A percentile compares a stretch with the other conserved stretches of the same genome.
These are phyloP conservation scores for Ottelia alismoides DNA, from an alignment of 106 monocot genomes.

Conservation along the genomic window DNA sequence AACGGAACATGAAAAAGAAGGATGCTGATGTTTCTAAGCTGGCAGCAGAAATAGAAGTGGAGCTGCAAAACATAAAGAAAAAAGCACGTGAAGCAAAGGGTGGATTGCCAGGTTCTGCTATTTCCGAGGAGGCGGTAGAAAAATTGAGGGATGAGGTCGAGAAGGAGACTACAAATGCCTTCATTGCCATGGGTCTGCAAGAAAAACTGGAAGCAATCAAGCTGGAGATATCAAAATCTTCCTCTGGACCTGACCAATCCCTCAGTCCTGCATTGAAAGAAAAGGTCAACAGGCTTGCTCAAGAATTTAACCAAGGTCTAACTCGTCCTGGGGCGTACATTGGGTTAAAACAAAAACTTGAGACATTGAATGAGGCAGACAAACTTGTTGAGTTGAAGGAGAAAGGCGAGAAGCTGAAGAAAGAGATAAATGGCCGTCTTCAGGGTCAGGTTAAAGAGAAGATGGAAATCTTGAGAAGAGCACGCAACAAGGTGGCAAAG, in stretches of 20 bases:
- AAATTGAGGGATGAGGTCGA: conserved; percentile 41
- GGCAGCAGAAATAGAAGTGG: conserved; percentile 38
- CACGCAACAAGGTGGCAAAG: conserved; percentile 27
- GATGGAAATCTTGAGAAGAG: conserved; percentile 35
- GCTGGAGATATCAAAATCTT: conserved; percentile 47
- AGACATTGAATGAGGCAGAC: conserved; percentile 35
- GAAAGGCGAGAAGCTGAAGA: conserved; percentile 55
- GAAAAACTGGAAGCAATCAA: conserved; percentile 55
- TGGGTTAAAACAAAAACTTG: conserved; percentile 51
- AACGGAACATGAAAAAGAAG: conserved; percentile 65
- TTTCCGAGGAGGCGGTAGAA: conserved; percentile 37
- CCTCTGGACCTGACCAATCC: conserved; percentile 12
- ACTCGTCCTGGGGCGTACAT: conserved; percentile 30
- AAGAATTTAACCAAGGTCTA: conserved; percentile 49
- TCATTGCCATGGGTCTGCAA: conserved; percentile 53
- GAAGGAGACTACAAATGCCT: conserved; percentile 58
- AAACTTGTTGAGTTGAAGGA: conserved; percentile 19
- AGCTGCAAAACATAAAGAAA: conserved; percentile 48
- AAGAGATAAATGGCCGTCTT: conserved; percentile 55
- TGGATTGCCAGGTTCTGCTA: conserved; percentile 9
- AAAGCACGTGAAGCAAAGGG: conserved; percentile 25
- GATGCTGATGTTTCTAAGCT: conserved; percentile 27
- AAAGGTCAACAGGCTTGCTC: conserved; percentile 31
- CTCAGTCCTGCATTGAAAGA: conserved; percentile 40
- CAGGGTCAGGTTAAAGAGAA: conserved; percentile 29